These are phyloP conservation scores for Fusarium papillatum DNA, from an alignment of 2,329 filamentous ascomycete genomes.

Conservation along the genomic window DNA sequence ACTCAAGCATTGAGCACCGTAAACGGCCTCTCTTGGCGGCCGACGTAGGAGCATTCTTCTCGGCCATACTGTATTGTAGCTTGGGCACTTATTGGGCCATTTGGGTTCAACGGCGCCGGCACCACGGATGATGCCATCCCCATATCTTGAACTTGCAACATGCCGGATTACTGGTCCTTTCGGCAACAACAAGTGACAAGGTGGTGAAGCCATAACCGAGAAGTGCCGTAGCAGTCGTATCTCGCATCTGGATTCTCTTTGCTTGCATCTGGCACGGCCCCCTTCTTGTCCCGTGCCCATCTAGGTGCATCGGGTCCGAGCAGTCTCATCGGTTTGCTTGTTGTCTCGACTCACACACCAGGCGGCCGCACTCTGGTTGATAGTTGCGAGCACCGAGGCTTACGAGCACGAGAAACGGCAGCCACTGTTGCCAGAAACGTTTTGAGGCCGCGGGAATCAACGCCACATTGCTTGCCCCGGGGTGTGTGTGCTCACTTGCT, in stretches of 20 bases:
- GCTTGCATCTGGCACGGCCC: constrained; percentile 22
- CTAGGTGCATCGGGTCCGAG: background rate
- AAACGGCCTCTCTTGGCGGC: constrained; percentile 18
- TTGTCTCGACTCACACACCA: background rate
- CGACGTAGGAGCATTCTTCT: constrained; percentile 10
- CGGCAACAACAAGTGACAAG: background rate
- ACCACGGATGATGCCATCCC: constrained; percentile 1
- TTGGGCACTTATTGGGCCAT: background rate
- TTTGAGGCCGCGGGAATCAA: background rate
- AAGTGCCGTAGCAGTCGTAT: constrained; percentile 14
- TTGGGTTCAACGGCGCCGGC: constrained; percentile 8
- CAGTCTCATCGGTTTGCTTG: background rate
- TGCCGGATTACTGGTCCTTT: constrained; percentile 2
- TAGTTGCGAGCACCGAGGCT: background rate
- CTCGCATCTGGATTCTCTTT: background rate
- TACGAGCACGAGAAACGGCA: background rate
- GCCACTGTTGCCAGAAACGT: background rate
- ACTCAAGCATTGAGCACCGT: constrained; percentile 6
- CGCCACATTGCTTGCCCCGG: background rate
- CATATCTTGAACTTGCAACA: constrained; percentile 11
- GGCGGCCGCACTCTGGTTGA: background rate
- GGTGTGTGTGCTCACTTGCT: background rate
- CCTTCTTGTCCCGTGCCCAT: constrained; percentile 11
- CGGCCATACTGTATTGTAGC: constrained; percentile 6
- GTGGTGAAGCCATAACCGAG: constrained; percentile 4